Conservation (phyloP, 176 grass and related monocot genomes). For the Lolium perenne region DNA sequence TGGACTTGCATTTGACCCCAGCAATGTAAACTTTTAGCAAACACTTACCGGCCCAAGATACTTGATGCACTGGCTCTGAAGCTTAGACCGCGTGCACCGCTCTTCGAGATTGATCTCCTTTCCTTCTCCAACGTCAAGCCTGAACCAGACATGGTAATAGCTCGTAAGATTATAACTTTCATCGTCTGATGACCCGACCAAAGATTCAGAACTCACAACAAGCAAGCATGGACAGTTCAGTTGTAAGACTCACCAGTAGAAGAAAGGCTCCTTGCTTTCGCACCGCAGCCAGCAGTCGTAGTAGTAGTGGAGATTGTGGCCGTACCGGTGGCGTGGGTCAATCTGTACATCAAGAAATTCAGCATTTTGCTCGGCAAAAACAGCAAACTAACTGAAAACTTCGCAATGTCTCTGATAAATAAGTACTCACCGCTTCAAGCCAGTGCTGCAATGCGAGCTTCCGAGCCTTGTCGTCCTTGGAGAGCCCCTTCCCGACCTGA, state of each 20-base stretch:
- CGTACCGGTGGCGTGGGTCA: slow-evolving; percentile 93
- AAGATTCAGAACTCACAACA: not conserved
- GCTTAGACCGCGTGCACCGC: too few species aligned
- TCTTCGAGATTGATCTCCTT: too few species aligned
- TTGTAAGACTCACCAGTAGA: slow-evolving; percentile 74
- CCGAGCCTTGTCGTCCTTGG: slow-evolving; percentile 85
- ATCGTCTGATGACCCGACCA: too few species aligned
- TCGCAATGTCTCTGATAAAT: not conserved
- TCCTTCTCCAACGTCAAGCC: too few species aligned
- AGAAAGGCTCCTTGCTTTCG: slow-evolving; percentile 95
- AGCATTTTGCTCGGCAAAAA: not conserved
- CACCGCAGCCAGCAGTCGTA: slow-evolving; percentile 86
- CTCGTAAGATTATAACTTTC: too few species aligned
- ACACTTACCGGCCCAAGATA: too few species aligned
- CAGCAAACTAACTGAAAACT: not conserved
- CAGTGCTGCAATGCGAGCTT: slow-evolving; percentile 92
- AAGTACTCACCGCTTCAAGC: slow-evolving; percentile 79
- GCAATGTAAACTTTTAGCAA: too few species aligned
- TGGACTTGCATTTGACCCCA: too few species aligned
- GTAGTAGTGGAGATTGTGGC: slow-evolving; percentile 93
- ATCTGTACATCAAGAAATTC: slow-evolving; percentile 58
- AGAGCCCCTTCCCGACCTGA: slow-evolving; percentile 88
- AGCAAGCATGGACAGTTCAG: not conserved
- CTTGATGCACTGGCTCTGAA: too few species aligned
- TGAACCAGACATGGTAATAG: too few species aligned